phyloP scores from a whole-genome alignment of 129 eudicot species.

The Rutidosis leptorrhynchoides region DNA sequence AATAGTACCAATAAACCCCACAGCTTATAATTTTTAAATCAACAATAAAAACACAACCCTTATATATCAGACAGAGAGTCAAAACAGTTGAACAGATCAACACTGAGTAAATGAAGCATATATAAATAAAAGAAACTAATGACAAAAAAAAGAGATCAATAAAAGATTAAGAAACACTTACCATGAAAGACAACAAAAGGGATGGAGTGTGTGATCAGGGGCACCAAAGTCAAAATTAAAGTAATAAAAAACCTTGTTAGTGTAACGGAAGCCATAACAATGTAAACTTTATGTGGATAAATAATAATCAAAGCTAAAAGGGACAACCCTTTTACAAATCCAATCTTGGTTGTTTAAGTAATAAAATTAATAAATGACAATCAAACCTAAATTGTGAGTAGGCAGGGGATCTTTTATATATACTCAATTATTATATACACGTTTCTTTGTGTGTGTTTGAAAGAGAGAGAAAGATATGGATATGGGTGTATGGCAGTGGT shows the following conservation, averaged over 20 bases:
- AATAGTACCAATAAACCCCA: slow-evolving; percentile 3
- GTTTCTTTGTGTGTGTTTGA: slow-evolving; percentile 2
- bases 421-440: neutral
- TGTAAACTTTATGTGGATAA: slow-evolving; percentile 17
- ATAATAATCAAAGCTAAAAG: slow-evolving; percentile 14
- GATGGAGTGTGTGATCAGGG: slow-evolving; percentile 40
- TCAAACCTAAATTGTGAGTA: slow-evolving; percentile 15
- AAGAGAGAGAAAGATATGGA: slow-evolving; percentile 3
- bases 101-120: neutral
- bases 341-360: slow-evolving; percentile 8
- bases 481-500: neutral
- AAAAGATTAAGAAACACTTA: slow-evolving; percentile 21
- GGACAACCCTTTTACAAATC: neutral
- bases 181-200: slow-evolving; percentile 94
- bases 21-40: neutral
- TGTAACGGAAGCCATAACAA: slow-evolving; percentile 28
- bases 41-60: neutral
- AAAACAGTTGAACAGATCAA: neutral
- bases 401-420: slow-evolving; percentile 3
- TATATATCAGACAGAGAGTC: neutral
- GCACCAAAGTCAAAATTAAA: slow-evolving; percentile 32
- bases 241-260: slow-evolving; percentile 20
- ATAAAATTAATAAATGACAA: neutral
- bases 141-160: neutral
- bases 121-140: neutral